Percentiles rank a stretch among this genome's conserved stretches.
Evolutionary conservation across 2,329 filamentous ascomycete genomes (phyloP).

Genomic region (Sporothrix humicola): DNA sequence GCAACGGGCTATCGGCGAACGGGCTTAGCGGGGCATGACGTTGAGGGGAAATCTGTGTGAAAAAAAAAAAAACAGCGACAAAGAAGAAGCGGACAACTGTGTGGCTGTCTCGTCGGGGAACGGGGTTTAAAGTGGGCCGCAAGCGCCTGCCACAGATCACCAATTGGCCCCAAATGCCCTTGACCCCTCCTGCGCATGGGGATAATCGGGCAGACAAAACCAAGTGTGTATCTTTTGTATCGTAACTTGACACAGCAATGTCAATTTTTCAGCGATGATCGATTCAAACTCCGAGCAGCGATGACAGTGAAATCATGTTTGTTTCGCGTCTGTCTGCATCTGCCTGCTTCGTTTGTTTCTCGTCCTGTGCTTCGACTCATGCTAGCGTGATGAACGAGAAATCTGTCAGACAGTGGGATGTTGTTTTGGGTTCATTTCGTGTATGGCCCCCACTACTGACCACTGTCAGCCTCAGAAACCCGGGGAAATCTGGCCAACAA

Average conservation of each 20-base stretch:
- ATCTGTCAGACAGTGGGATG: background rate
- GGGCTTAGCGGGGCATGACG: constrained; percentile 1
- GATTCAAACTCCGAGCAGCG: constrained; percentile 2
- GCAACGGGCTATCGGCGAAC: constrained; percentile 1
- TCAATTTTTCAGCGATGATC: background rate
- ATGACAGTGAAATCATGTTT: background rate
- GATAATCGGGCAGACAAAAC: background rate
- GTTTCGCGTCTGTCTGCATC: background rate
- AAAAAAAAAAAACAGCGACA: background rate
- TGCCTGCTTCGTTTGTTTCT: no score
- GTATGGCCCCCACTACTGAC: background rate
- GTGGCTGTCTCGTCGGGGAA: background rate
- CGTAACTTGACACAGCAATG: no score
- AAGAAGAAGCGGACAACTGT: background rate
- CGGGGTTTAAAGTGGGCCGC: background rate
- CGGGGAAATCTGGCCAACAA: background rate
- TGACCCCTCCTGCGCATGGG: background rate
- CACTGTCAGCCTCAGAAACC: background rate
- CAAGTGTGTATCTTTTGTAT: background rate
- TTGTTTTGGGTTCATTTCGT: background rate
- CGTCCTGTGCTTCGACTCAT: background rate
- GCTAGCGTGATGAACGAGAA: background rate
- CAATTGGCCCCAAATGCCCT: background rate
- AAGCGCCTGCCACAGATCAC: background rate
- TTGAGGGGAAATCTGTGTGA: background rate